A percentile compares a stretch with the other conserved stretches of the same genome.
Evolutionary conservation across 2,329 filamentous ascomycete species (phyloP).

Genomic region (Aspergillus sp.): DNA sequence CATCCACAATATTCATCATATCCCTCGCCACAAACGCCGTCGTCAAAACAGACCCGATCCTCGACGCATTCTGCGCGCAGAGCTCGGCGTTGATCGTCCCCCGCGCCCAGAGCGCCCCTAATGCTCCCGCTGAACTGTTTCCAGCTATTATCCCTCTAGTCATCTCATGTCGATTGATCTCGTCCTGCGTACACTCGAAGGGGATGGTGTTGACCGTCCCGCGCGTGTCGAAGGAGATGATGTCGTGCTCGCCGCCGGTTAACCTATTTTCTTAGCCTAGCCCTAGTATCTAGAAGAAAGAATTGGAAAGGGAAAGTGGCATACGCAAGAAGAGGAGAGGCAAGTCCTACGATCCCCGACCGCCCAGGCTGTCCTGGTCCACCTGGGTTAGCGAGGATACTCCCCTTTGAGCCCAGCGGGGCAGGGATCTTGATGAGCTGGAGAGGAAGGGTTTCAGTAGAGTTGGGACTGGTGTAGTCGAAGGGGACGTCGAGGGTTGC

Average conservation of each 20-base stretch:
- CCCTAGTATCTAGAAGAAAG: background rate
- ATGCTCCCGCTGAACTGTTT: background rate
- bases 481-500: constrained; percentile 12
- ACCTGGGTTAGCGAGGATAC: constrained; percentile 10
- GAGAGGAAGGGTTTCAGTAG: constrained; percentile 5
- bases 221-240: constrained; percentile 10
- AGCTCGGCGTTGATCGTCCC: constrained; percentile 1
- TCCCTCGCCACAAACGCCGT: constrained; percentile 14
- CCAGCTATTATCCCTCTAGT: background rate
- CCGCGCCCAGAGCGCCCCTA: constrained; percentile 11
- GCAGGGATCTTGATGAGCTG: constrained; percentile 10
- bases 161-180: background rate
- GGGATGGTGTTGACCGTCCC: constrained; percentile 11
- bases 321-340: constrained; percentile 1
- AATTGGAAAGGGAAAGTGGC: background rate
- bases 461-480: constrained; percentile 7
- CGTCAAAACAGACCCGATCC: constrained; percentile 7
- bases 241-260: constrained; percentile 9
- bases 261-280: background rate
- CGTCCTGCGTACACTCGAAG: background rate
- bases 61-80: background rate
- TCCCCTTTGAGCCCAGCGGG: constrained; percentile 1
- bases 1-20: constrained; percentile 10
- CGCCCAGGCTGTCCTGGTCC: constrained; percentile 4
- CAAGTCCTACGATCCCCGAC: background rate